phyloP scores from a whole-genome alignment of 306 rosid genomes.

The Boehmeria nivea region DNA sequence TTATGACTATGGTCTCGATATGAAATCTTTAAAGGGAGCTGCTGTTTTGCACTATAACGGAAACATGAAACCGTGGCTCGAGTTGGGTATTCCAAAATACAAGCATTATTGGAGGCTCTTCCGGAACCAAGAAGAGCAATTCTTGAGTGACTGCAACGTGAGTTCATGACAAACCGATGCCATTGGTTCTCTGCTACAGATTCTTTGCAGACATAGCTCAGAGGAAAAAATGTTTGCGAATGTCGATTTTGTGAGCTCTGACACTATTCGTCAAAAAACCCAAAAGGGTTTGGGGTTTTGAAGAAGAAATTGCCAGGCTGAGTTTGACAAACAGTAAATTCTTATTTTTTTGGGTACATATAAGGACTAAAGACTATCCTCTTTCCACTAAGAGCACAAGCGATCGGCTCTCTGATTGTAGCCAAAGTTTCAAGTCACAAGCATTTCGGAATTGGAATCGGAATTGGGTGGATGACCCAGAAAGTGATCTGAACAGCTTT shows the following conservation, averaged over 20 bases:
- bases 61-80: conserved; percentile 97
- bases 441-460: conserved; percentile 19
- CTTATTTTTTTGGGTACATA: conserved; percentile 52
- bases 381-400: conserved; percentile 27
- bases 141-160: conserved; percentile 94
- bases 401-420: conserved; percentile 17
- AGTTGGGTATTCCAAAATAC: conserved; percentile 85
- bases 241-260: conserved; percentile 43
- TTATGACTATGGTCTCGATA: conserved; percentile 54
- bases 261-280: conserved; percentile 30
- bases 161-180: conserved; percentile 47
- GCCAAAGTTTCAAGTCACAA: conserved; percentile 37
- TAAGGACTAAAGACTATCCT: conserved; percentile 37
- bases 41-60: conserved; percentile 90
- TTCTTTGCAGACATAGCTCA: conserved; percentile 36
- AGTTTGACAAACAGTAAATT: conserved; percentile 39
- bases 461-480: conserved; percentile 22
- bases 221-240: conserved; percentile 28
- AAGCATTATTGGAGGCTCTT: conserved; percentile 72
- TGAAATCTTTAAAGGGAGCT: conserved; percentile 37
- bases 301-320: conserved; percentile 35
- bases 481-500: conserved; percentile 38
- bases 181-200: conserved; percentile 27
- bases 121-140: conserved; percentile 66
- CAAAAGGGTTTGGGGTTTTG: conserved; percentile 28